Evolutionary conservation across 495 filamentous ascomycete species (phyloP).

Genomic region (Aspergillus coremiiformis): DNA sequence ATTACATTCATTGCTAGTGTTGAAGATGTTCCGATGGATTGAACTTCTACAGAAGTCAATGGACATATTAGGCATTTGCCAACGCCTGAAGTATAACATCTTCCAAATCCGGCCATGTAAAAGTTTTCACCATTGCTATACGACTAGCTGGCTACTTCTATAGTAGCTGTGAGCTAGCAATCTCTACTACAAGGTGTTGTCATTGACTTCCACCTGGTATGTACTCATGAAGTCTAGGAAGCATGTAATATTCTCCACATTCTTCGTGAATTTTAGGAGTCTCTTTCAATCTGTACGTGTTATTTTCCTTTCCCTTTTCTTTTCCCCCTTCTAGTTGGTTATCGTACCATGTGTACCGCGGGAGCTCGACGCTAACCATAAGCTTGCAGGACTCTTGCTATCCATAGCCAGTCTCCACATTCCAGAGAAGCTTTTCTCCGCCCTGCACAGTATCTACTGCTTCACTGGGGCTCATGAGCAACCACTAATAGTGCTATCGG

Average conservation of each 20-base stretch:
- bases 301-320: neutral
- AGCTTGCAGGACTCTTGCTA: conserved; percentile 9
- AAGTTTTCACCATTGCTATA: neutral
- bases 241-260: neutral
- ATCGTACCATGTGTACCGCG: neutral
- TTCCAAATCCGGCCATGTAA: neutral
- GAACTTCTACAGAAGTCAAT: neutral
- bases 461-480: neutral
- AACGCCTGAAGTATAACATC: neutral
- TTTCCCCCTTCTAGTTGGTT: too few species aligned
- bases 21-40: neutral
- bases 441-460: neutral
- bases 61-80: neutral
- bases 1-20: neutral
- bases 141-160: neutral
- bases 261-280: neutral
- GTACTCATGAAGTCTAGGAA: neutral
- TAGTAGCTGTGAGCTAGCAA: neutral
- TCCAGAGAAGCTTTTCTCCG: conserved; percentile 2
- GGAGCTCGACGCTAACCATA: neutral
- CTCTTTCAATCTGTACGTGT: neutral
- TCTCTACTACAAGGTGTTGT: neutral
- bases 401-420: conserved; percentile 4
- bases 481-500: neutral
- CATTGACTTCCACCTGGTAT: neutral